phyloP scores from a whole-genome alignment of 768 basidiomycete species.

The Hirschioporus abietinus region DNA sequence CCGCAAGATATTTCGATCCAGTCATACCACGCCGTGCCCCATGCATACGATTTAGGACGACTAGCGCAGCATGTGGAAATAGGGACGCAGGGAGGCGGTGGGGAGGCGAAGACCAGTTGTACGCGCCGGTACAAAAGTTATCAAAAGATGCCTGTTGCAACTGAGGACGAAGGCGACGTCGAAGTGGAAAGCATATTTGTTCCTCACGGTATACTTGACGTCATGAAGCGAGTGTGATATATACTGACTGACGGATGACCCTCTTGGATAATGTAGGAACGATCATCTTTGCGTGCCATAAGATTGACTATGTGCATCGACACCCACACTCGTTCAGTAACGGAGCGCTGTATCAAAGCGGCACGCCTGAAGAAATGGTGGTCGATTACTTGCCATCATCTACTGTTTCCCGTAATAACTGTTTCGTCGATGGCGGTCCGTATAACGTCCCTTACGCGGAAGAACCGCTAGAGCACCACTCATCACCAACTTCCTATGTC shows the following conservation, averaged over 20 bases:
- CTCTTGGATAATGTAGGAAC: constrained; percentile 21
- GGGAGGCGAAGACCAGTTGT: constrained; percentile 80
- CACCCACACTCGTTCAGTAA: neutral
- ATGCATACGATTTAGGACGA: constrained; percentile 43
- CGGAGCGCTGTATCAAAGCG: neutral
- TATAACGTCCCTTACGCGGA: constrained; percentile 4
- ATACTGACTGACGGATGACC: constrained; percentile 14
- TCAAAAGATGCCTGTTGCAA: constrained; percentile 42
- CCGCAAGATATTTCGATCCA: constrained; percentile 40
- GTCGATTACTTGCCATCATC: neutral
- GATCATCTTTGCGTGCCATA: constrained; percentile 32
- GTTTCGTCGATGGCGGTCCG: neutral
- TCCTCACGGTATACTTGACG: constrained; percentile 63
- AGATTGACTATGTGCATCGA: constrained; percentile 7
- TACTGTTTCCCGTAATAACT: neutral
- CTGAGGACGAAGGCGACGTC: constrained; percentile 41
- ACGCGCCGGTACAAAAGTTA: constrained; percentile 77
- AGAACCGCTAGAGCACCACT: neutral
- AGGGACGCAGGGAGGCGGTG: constrained; percentile 40
- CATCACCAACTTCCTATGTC: neutral
- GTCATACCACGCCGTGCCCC: constrained; percentile 35
- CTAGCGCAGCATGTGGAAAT: constrained; percentile 68
- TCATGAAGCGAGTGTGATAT: neutral
- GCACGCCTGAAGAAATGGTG: neutral
- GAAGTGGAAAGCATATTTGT: constrained; percentile 86